Percentiles rank a stretch among this genome's conserved stretches.
phyloP scores from a whole-genome alignment of 768 basidiomycete species.

The Tylopilus vinaceipallidus region DNA sequence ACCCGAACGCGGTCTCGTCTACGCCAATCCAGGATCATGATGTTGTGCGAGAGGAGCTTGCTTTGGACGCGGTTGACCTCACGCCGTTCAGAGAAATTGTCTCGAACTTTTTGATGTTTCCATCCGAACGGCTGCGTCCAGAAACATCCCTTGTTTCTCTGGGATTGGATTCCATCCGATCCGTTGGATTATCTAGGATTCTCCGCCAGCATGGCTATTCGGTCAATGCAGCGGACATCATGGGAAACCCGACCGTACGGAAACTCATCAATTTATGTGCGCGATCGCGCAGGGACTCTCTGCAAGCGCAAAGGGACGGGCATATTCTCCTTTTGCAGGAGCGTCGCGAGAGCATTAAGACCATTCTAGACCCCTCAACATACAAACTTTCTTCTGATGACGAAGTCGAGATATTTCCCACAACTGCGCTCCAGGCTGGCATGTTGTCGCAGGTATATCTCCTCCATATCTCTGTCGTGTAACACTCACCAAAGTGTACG shows the following conservation, averaged over 20 bases:
- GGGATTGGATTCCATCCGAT: slow-evolving; percentile 48
- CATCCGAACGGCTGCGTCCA: slow-evolving; percentile 10
- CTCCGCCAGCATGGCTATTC: slow-evolving; percentile 34
- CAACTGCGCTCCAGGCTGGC: slow-evolving; percentile 45
- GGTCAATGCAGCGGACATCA: slow-evolving; percentile 37
- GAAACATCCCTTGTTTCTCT: slow-evolving; percentile 41
- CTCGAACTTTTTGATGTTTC: slow-evolving; percentile 18
- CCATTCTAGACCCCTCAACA: slow-evolving; percentile 9
- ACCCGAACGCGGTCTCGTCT: neutral
- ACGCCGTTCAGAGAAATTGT: slow-evolving; percentile 12
- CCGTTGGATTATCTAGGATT: slow-evolving; percentile 40
- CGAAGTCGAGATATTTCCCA: slow-evolving; percentile 36
- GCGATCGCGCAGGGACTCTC: slow-evolving; percentile 1
- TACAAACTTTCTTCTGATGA: slow-evolving; percentile 30
- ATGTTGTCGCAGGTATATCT: slow-evolving; percentile 46
- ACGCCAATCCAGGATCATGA: neutral
- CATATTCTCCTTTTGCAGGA: slow-evolving; percentile 10
- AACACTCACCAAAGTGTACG: neutral
- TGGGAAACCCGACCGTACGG: slow-evolving; percentile 28
- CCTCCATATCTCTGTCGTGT: neutral
- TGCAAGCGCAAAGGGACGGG: slow-evolving; percentile 5
- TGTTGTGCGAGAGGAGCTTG: neutral
- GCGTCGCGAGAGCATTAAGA: slow-evolving; percentile 18
- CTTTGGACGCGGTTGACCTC: slow-evolving; percentile 1
- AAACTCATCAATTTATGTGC: slow-evolving; percentile 12